Percentiles rank a stretch among this genome's conserved stretches.
These are phyloP conservation scores for Rhynchosporium secalis DNA, from an alignment of 2,329 filamentous ascomycete species.

Conservation along the genomic window DNA sequence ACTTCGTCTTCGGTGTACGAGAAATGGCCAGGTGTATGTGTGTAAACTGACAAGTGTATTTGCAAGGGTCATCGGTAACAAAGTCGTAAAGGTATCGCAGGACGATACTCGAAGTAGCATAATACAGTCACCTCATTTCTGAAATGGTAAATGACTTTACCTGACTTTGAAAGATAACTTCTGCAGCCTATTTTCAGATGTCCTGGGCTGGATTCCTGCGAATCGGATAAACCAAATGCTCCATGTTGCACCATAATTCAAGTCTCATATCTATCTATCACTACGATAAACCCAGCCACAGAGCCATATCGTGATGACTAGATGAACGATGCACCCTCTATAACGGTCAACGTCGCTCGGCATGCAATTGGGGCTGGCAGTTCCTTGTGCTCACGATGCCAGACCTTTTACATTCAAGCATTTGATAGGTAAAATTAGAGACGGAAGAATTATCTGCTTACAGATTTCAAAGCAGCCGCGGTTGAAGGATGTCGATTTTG, in stretches of 20 bases:
- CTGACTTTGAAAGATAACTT: too few species aligned
- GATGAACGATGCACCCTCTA: background rate
- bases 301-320: conserved; percentile 10
- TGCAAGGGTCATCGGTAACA: too few species aligned
- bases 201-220: too few species aligned
- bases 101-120: too few species aligned
- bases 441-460: conserved; percentile 7
- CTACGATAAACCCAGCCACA: background rate
- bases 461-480: conserved; percentile 6
- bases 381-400: conserved; percentile 12
- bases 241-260: background rate
- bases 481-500: conserved; percentile 13
- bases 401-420: conserved; percentile 14
- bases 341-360: background rate
- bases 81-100: too few species aligned
- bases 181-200: too few species aligned
- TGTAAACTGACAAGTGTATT: too few species aligned
- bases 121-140: too few species aligned
- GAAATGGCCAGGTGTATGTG: too few species aligned
- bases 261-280: conserved; percentile 10
- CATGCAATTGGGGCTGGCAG: background rate
- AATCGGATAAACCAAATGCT: too few species aligned
- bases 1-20: too few species aligned
- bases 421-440: background rate
- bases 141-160: too few species aligned